phyloP scores from a whole-genome alignment of 306 rosid genomes.

The Cicer bijugum region DNA sequence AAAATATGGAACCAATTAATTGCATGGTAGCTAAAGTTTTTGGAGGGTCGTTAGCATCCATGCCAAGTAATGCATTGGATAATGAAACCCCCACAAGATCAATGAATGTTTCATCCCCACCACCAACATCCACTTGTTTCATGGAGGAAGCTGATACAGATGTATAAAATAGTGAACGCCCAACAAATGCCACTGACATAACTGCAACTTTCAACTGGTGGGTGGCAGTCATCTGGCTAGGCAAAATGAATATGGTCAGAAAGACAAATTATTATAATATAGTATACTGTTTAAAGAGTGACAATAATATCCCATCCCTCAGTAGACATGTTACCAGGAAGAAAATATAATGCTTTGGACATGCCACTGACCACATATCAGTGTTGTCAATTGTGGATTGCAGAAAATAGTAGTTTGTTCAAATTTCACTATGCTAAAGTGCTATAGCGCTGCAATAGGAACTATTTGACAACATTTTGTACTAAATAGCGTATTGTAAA shows the following conservation, averaged over 20 bases:
- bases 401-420: no score
- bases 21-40: conserved; percentile 99
- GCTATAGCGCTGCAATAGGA: no score
- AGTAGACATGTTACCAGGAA: conserved; percentile 36
- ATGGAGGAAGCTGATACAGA: conserved; percentile 67
- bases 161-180: conserved; percentile 83
- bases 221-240: conserved; percentile 97
- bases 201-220: conserved; percentile 98
- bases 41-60: conserved; percentile 99
- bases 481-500: no score
- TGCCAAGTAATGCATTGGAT: conserved; percentile 96
- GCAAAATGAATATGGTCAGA: conserved; percentile 54
- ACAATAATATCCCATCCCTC: conserved; percentile 39
- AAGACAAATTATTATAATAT: conserved; percentile 50
- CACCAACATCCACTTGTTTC: conserved; percentile 60
- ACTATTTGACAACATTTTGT: no score
- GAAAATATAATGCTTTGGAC: conserved; percentile 19
- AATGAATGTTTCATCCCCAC: conserved; percentile 60
- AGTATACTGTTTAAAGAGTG: conserved; percentile 30
- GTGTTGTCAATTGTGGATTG: no score
- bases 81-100: conserved; percentile 90
- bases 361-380: conserved; percentile 13
- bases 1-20: conserved; percentile 89
- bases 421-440: no score
- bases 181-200: conserved; percentile 95